Base-by-base conservation (phyloP, 164 flowering plant genomes). In the Brasenia schreberi region DNA sequence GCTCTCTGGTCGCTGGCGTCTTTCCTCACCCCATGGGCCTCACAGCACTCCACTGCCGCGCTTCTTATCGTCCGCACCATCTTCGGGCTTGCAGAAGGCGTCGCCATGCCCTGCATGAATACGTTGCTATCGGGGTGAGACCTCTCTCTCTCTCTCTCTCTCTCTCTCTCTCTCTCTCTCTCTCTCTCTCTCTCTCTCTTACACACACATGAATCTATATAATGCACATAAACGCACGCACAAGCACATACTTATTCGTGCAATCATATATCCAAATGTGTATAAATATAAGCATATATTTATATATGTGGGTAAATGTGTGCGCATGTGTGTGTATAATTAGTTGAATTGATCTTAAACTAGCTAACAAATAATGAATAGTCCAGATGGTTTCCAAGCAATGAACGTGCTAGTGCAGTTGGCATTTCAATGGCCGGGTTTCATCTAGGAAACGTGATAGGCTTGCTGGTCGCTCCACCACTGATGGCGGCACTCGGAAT, bases 371-470 rank as follows among this genome's bases (percentile, higher is more conserved):
- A 45, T 7, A 12, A 12, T 5, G 7, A 17, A 7, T 60, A n/a
- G 19, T 7, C 18, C 27, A 63, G 65, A 17, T 63, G 65, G 65
- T 63, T 63, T 17, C 65, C 65, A 14, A 5, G 14, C 33, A 33
- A 23, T 17, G 65, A 63, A 17, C 65, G 65, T 19, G 65, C 65
- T 18, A 63, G 65, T 63, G 65, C 65, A 63, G 65, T 63, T 27
- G 65, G 65, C 4, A 19, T 63, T 7, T 63, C 65, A 7, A 63
- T 63, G 65, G 65, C 65, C 10, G 65, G 65, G 7, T 63, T 63
- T 19, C 65, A 63, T 19, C 7, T 39, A 4, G 65, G 65, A 19
- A 63, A 63, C 43, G 65, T 63, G 4, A 63, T 63, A 19, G 27
- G 65, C 39, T 17, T 63, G 65, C 65, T 63, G 17, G 42, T 33